These are phyloP conservation scores for Monosporascus sp. DNA, from an alignment of 2,329 filamentous ascomycete species.

Conservation along the genomic window DNA sequence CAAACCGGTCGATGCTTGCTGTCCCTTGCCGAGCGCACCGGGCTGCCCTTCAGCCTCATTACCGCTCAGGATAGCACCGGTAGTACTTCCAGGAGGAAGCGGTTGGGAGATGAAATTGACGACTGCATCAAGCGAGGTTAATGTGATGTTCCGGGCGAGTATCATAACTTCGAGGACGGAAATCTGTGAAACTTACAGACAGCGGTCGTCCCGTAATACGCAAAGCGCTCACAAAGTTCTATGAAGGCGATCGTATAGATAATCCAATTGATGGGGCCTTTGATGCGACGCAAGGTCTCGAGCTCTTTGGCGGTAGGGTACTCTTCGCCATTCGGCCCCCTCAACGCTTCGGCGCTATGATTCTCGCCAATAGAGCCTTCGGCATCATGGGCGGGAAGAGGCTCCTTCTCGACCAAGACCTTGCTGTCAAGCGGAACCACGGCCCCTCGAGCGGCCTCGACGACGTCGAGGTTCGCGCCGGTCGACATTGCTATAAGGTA, in stretches of 20 bases:
- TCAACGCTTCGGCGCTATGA: slow-evolving; percentile 5
- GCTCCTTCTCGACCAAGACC: slow-evolving; percentile 1
- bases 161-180: too few species aligned
- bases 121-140: slow-evolving; percentile 27
- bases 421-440: slow-evolving; percentile 7
- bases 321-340: slow-evolving; percentile 29
- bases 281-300: slow-evolving; percentile 45
- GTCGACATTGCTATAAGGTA: slow-evolving; percentile 12
- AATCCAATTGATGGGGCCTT: slow-evolving; percentile 48
- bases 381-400: slow-evolving; percentile 1
- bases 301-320: slow-evolving; percentile 51
- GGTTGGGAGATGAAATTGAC: slow-evolving; percentile 60
- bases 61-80: slow-evolving; percentile 36
- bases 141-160: not conserved
- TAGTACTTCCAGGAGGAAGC: slow-evolving; percentile 41
- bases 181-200: slow-evolving; percentile 41
- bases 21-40: slow-evolving; percentile 48
- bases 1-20: slow-evolving; percentile 21
- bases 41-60: slow-evolving; percentile 30
- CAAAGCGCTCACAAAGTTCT: slow-evolving; percentile 60
- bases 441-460: slow-evolving; percentile 9
- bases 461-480: slow-evolving; percentile 9
- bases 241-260: slow-evolving; percentile 57
- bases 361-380: slow-evolving; percentile 13
- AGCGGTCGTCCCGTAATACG: slow-evolving; percentile 58